A percentile compares a stretch with the other conserved stretches of the same genome.
phyloP scores from a whole-genome alignment of 768 basidiomycete genomes.

The Candolleomyces aberdarensis region DNA sequence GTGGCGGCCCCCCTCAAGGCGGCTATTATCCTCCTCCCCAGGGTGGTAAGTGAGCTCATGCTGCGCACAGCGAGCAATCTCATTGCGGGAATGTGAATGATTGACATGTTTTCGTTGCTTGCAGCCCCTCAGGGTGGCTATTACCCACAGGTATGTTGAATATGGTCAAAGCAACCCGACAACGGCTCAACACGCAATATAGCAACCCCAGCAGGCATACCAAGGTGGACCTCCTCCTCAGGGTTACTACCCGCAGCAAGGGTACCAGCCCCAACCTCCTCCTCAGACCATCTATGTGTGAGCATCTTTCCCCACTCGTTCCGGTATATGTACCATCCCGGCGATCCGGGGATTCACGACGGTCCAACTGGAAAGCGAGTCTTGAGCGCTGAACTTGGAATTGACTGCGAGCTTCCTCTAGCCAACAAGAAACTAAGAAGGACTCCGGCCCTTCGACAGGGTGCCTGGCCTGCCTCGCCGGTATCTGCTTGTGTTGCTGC shows the following conservation, averaged over 20 bases:
- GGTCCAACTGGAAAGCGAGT: too few relatives aligned
- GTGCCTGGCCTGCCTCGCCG: constrained; percentile 66
- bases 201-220: constrained; percentile 73
- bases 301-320: constrained; percentile 22
- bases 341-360: too few relatives aligned
- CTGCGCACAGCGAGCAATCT: not conserved
- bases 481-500: constrained; percentile 63
- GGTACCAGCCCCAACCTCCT: constrained; percentile 47
- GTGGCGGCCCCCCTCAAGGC: constrained; percentile 52
- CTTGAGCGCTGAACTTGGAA: not conserved
- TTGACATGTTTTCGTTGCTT: constrained; percentile 24
- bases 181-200: constrained; percentile 11
- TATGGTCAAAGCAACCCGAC: not conserved
- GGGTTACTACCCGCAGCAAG: constrained; percentile 46
- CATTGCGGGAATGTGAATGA: not conserved
- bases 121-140: constrained; percentile 68
- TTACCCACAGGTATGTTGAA: constrained; percentile 50
- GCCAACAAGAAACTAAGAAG: constrained; percentile 46
- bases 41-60: constrained; percentile 15
- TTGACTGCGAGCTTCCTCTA: constrained; percentile 12
- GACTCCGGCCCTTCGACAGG: constrained; percentile 37
- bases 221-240: constrained; percentile 44
- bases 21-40: constrained; percentile 38
- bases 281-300: constrained; percentile 84
- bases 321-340: too few relatives aligned